These are phyloP conservation scores for Pelargonium cotyledonis DNA, from an alignment of 441 rosid species.

Conservation along the genomic window DNA sequence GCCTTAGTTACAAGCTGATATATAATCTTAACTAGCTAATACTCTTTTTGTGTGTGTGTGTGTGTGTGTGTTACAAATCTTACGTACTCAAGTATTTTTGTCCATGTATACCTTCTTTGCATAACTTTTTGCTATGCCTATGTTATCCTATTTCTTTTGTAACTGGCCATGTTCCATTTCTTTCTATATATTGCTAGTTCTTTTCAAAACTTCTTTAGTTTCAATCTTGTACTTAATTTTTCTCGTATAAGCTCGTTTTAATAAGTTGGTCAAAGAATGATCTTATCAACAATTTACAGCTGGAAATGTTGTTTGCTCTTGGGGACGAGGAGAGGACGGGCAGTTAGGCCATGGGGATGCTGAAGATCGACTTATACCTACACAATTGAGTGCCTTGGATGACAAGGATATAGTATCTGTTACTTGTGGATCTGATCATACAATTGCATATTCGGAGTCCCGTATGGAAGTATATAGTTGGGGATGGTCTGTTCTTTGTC, in stretches of 20 bases:
- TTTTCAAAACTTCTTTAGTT: not conserved
- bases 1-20: not conserved
- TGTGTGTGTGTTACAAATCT: too few relatives aligned
- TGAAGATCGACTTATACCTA: constrained; percentile 73
- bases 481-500: constrained; percentile 75
- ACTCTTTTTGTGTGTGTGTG: not conserved
- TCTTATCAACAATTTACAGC: constrained; percentile 39
- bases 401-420: constrained; percentile 55
- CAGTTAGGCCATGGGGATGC: constrained; percentile 97
- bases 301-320: constrained; percentile 81
- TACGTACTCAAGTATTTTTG: too few relatives aligned
- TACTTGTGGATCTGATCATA: constrained; percentile 95
- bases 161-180: not conserved
- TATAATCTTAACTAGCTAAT: not conserved
- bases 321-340: constrained; percentile 99
- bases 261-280: constrained; percentile 3
- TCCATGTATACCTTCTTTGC: too few relatives aligned
- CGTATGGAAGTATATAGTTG: constrained; percentile 66
- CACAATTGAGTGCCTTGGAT: constrained; percentile 66
- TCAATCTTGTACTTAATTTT: not conserved
- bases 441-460: constrained; percentile 71
- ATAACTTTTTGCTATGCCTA: too few relatives aligned
- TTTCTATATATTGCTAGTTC: not conserved
- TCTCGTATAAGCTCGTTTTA: not conserved
- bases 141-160: not conserved